phyloP scores from a whole-genome alignment of 2,329 filamentous ascomycete species.

The Domatiomyces catenatus region DNA sequence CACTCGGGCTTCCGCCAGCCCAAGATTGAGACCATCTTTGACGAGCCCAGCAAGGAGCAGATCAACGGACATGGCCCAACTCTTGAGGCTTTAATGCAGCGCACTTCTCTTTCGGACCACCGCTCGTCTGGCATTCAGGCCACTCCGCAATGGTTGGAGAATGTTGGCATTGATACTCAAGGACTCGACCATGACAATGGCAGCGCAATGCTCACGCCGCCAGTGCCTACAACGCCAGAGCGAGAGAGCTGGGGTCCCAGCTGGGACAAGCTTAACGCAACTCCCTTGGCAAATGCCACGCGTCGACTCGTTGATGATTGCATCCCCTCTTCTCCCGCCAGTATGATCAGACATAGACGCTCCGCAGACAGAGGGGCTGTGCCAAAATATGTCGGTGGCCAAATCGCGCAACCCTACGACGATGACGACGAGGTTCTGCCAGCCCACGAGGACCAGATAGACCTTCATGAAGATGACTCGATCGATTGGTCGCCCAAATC shows the following conservation, averaged over 20 bases:
- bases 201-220: constrained; percentile 4
- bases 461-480: constrained; percentile 5
- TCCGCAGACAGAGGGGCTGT: background rate
- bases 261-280: background rate
- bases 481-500: constrained; percentile 15
- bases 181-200: constrained; percentile 7
- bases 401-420: background rate
- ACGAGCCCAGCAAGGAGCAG: constrained; percentile 30
- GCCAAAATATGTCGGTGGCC: too few species aligned
- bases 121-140: background rate
- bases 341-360: background rate
- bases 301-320: background rate
- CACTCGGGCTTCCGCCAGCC: constrained; percentile 39
- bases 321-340: background rate
- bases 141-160: background rate
- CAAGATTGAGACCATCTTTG: constrained; percentile 49
- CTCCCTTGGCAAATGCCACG: background rate
- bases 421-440: background rate
- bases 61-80: background rate
- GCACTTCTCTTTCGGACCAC: constrained; percentile 8
- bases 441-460: constrained; percentile 1
- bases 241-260: background rate
- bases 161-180: constrained; percentile 10
- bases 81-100: constrained; percentile 13
- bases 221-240: constrained; percentile 1